phyloP scores from a whole-genome alignment of 768 basidiomycete genomes.

The Cubamyces lactineus region DNA sequence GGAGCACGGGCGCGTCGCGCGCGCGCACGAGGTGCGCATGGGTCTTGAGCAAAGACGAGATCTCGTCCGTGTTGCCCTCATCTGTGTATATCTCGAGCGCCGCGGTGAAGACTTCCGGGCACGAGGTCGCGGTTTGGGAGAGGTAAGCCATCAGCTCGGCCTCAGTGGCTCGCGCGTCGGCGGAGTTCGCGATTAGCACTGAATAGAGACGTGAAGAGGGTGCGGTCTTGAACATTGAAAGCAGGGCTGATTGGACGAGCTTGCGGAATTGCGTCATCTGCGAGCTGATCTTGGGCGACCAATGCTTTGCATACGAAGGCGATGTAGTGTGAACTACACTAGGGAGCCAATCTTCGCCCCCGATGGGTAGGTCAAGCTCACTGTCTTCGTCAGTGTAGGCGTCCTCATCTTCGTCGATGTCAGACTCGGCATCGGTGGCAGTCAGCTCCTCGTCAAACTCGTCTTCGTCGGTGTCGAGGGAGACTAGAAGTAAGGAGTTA shows the following conservation, averaged over 20 bases:
- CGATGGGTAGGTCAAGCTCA: constrained; percentile 22
- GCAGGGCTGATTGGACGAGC: constrained; percentile 49
- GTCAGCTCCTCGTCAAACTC: constrained; percentile 34
- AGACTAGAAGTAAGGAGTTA: constrained; percentile 6
- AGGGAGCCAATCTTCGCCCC: constrained; percentile 25
- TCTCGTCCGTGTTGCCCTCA: constrained; percentile 38
- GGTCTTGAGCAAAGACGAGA: constrained; percentile 47
- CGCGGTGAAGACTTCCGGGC: constrained; percentile 55
- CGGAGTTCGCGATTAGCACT: constrained; percentile 44
- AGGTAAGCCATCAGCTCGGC: constrained; percentile 39
- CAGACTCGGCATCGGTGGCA: constrained; percentile 12
- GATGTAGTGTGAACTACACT: constrained; percentile 25
- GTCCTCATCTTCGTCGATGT: constrained; percentile 36
- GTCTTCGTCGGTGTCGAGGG: constrained; percentile 38
- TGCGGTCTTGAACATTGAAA: constrained; percentile 49
- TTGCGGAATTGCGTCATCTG: constrained; percentile 46
- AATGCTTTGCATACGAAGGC: constrained; percentile 51
- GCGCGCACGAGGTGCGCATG: constrained; percentile 64
- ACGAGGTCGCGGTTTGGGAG: constrained; percentile 46
- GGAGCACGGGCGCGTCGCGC: constrained; percentile 52
- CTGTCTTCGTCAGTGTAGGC: constrained; percentile 24
- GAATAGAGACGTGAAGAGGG: constrained; percentile 53
- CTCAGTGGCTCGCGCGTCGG: constrained; percentile 18
- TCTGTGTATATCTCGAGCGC: constrained; percentile 56
- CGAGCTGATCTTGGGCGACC: constrained; percentile 47